Percentiles rank a stretch among this genome's conserved stretches.
Conservation (phyloP, 768 basidiomycete species). For the Suillus weaverae region DNA sequence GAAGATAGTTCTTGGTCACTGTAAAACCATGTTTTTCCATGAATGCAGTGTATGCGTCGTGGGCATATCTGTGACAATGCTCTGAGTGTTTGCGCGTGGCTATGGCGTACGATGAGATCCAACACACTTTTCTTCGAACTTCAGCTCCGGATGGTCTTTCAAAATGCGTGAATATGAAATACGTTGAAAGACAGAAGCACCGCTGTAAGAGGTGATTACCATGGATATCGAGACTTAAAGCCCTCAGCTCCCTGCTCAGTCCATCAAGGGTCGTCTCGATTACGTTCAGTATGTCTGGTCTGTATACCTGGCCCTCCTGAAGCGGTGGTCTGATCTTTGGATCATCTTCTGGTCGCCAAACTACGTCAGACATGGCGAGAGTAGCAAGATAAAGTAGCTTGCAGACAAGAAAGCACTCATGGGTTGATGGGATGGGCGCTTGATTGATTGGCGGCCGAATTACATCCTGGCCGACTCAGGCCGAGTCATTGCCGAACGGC, state of each 20-base stretch:
- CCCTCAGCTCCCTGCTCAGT: conserved; percentile 53
- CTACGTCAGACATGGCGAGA: conserved; percentile 16
- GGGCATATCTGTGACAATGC: conserved; percentile 49
- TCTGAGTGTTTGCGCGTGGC: neutral
- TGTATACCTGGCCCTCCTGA: conserved; percentile 40
- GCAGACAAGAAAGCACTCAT: neutral
- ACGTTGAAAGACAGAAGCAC: neutral
- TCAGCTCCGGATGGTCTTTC: conserved; percentile 71
- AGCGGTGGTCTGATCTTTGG: conserved; percentile 23
- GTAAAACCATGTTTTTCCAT: conserved; percentile 62
- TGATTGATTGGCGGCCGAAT: neutral
- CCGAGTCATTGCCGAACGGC: neutral
- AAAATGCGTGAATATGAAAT: neutral
- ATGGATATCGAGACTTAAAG: conserved; percentile 71
- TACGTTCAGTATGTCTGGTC: conserved; percentile 57
- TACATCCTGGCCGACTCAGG: neutral
- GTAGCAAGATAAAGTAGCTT: neutral
- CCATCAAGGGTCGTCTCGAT: conserved; percentile 56
- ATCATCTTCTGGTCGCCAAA: conserved; percentile 45
- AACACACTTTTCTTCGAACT: conserved; percentile 64
- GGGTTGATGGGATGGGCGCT: neutral
- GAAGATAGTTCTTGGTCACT: conserved; percentile 54
- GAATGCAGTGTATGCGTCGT: conserved; percentile 65
- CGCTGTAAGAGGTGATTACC: conserved; percentile 35
- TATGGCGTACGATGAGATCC: neutral